Base-by-base conservation (phyloP, 257 asterid species). In the Penstemon davidsonii region DNA sequence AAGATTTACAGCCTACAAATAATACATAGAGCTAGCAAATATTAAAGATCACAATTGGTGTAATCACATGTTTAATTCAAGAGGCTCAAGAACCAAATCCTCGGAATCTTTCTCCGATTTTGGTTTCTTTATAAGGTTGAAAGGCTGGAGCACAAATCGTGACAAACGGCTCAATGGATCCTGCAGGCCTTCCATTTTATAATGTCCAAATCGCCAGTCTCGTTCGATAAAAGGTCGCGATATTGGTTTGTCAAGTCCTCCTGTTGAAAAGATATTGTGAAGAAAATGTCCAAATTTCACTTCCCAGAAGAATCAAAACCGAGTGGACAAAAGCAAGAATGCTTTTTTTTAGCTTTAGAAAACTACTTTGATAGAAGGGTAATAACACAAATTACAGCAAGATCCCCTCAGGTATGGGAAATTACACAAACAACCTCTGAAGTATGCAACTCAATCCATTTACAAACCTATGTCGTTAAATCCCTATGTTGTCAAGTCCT, bases 201-300 rank as follows among this genome's bases (percentile, higher is more conserved):
- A 88, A 86, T 85, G 92, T 55, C 97, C 99, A 61, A 93, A 90
- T 42, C 97, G 85, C 99, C 99, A 93, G 73, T 90, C 97, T 55
- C 96, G 77, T 55, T 65, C 73, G 46, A 79, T 46, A 51, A 81
- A 93, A 38, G 89, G 82, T 60, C 92, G 79, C 74, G 62, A 42
- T 67, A 84, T 73, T 46, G 99, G 97, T 62, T 80, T 74, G 78
- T 93, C 99, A 25, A 93, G 96, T 18, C 97, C 97, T 46, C 99
- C 99, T 93, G 78, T 65, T 33, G 55, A 25, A 43, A 54, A 57
- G 18, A 59, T 19, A 70, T 52, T 36, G 36, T 37, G 2, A 5
- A 37, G 9, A 6, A 55, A 55, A 67, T 43, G 64, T 43, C 40
- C 37, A 64, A 3, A 33, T 49, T 15, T 49, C 18, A 49, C 15